Percentiles rank a stretch among this genome's conserved stretches.
Conservation (phyloP, 441 rosid species). For the Theobroma grandiflorum region DNA sequence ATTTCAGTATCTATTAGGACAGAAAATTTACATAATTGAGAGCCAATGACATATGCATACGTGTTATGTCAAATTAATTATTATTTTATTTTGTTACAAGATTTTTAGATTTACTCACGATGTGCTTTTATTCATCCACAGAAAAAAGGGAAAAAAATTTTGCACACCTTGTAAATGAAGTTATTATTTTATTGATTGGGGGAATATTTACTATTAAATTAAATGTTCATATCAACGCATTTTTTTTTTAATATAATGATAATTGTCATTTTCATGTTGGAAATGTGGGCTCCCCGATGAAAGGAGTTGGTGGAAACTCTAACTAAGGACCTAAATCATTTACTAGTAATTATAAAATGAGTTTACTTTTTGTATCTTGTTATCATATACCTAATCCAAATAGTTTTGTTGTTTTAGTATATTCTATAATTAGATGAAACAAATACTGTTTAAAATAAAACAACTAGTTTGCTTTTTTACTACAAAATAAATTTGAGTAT, state of each 20-base stretch:
- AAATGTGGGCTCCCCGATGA: slow-evolving; percentile 28
- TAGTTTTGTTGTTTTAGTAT: slow-evolving; percentile 19
- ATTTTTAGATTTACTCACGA: neutral
- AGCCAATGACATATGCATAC: slow-evolving; percentile 23
- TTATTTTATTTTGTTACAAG: neutral
- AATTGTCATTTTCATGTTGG: slow-evolving; percentile 29
- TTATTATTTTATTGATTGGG: neutral
- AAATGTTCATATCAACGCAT: neutral
- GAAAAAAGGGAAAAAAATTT: neutral
- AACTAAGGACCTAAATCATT: slow-evolving; percentile 11
- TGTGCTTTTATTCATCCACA: neutral
- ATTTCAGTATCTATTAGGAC: neutral
- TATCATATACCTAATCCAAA: slow-evolving; percentile 50
- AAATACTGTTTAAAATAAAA: neutral
- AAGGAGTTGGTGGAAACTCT: slow-evolving; percentile 40
- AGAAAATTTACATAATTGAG: neutral
- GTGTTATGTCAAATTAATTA: neutral
- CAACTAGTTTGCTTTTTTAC: neutral
- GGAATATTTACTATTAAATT: neutral
- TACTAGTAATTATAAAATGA: slow-evolving; percentile 13
- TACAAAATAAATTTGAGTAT: neutral
- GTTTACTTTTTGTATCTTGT: slow-evolving; percentile 31
- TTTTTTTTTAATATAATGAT: neutral
- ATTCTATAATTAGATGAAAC: neutral
- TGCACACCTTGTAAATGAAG: neutral